These are phyloP conservation scores for Amphibolis antarctica DNA, from an alignment of 106 monocot species.

Conservation along the genomic window DNA sequence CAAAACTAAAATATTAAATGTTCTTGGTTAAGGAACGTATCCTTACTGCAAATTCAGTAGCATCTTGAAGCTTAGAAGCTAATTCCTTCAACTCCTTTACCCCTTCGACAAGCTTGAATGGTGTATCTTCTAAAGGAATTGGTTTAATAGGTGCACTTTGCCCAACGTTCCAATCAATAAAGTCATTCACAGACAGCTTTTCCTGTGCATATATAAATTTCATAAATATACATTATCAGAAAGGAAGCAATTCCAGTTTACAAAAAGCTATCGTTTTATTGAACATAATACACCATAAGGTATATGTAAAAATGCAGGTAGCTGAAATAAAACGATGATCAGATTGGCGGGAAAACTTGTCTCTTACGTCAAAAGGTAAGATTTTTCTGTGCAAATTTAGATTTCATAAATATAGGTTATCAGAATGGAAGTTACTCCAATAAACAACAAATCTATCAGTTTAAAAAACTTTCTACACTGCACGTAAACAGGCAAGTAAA, in stretches of 20 bases:
- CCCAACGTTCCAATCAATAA: slow-evolving; percentile 45
- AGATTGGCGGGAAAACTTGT: too few species aligned
- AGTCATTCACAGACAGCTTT: slow-evolving; percentile 51
- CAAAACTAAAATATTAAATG: too few species aligned
- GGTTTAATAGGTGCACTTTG: slow-evolving; percentile 53
- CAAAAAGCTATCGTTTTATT: background rate
- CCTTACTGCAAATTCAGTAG: slow-evolving; percentile 89
- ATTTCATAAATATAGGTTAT: too few species aligned
- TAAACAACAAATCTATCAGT: too few species aligned
- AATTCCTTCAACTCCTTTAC: slow-evolving; percentile 68
- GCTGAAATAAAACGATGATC: too few species aligned
- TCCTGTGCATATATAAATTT: slow-evolving; percentile 33
- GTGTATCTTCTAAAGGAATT: slow-evolving; percentile 53
- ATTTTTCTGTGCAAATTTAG: too few species aligned
- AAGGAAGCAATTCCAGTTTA: background rate
- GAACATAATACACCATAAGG: background rate
- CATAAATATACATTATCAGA: background rate
- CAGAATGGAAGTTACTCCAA: too few species aligned
- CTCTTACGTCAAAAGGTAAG: too few species aligned
- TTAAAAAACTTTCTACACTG: too few species aligned
- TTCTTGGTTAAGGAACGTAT: too few species aligned
- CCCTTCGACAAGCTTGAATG: slow-evolving; percentile 72
- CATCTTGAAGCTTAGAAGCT: slow-evolving; percentile 51
- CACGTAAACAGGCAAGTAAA: too few species aligned
- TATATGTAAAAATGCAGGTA: too few species aligned